Percentiles rank a stretch among this genome's conserved stretches.
Evolutionary conservation across 1,284 basidiomycete species (phyloP).

Genomic region (Ustilago tritici): DNA sequence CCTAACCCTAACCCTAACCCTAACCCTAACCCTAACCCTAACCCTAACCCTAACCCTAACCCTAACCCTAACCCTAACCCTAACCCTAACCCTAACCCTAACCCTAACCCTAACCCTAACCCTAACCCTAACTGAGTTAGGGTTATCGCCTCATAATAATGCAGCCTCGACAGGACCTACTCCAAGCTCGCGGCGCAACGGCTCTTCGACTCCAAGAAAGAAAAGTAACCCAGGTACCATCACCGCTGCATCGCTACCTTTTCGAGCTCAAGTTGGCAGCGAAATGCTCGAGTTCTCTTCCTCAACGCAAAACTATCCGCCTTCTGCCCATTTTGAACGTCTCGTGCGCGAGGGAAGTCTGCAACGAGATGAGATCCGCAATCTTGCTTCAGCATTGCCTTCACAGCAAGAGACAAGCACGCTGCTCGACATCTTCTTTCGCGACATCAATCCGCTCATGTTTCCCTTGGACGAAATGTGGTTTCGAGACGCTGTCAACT

Average conservation of each 20-base stretch:
- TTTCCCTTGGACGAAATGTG: constrained; percentile 37
- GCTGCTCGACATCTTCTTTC: constrained; percentile 30
- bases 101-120: constrained; percentile 13
- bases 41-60: constrained; percentile 13
- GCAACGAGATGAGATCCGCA: constrained; percentile 7
- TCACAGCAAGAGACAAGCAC: constrained; percentile 10
- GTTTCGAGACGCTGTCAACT: constrained; percentile 32
- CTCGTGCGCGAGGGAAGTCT: constrained; percentile 27
- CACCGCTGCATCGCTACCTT: constrained; percentile 28
- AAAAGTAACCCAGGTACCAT: constrained; percentile 27
- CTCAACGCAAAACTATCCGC: constrained; percentile 21
- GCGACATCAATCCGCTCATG: constrained; percentile 40
- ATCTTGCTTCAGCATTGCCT: constrained; percentile 15
- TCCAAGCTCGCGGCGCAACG: not conserved
- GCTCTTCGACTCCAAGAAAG: constrained; percentile 10
- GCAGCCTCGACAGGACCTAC: not conserved
- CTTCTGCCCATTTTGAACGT: constrained; percentile 28
- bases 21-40: constrained; percentile 9
- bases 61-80: constrained; percentile 13
- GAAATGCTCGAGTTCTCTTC: constrained; percentile 34
- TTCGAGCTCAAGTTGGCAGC: constrained; percentile 23
- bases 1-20: no score
- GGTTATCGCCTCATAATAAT: not conserved
- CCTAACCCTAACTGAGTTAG: constrained; percentile 1
- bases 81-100: constrained; percentile 14